These are phyloP conservation scores for Colletotrichum costaricense DNA, from an alignment of 2,329 filamentous ascomycete species.

Conservation along the genomic window DNA sequence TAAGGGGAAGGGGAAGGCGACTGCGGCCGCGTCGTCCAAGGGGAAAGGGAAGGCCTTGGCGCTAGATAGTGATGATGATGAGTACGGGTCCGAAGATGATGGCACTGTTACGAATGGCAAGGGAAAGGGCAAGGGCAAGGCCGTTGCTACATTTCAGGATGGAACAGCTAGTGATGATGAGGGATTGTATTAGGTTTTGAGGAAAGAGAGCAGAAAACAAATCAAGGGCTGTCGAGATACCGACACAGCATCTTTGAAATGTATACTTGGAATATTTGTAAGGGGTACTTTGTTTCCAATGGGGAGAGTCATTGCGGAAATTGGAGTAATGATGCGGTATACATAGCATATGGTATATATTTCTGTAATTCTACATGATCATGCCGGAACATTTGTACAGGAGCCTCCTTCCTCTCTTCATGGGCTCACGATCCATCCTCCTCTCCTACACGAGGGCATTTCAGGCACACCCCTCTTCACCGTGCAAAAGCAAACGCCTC, in stretches of 20 bases:
- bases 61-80: slow-evolving; percentile 47
- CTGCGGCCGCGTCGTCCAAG: slow-evolving; percentile 44
- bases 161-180: slow-evolving; percentile 68
- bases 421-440: not conserved
- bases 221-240: not conserved
- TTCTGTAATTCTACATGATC: not conserved
- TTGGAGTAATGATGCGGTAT: not conserved
- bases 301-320: not conserved
- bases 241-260: not conserved
- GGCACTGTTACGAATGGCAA: slow-evolving; percentile 43
- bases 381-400: not conserved
- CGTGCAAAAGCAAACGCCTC: no score
- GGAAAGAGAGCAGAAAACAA: slow-evolving; percentile 3
- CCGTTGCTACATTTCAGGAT: slow-evolving; percentile 62
- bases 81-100: slow-evolving; percentile 46
- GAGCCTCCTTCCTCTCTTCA: not conserved
- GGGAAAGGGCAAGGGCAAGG: slow-evolving; percentile 69
- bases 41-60: slow-evolving; percentile 52
- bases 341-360: not conserved
- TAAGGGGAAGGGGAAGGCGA: slow-evolving; percentile 51
- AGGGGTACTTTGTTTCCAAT: not conserved
- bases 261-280: not conserved
- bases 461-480: no score
- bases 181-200: slow-evolving; percentile 58
- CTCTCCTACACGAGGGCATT: no score